These are phyloP conservation scores for Aspergillus nanangensis DNA, from an alignment of 495 filamentous ascomycete species.

Conservation along the genomic window DNA sequence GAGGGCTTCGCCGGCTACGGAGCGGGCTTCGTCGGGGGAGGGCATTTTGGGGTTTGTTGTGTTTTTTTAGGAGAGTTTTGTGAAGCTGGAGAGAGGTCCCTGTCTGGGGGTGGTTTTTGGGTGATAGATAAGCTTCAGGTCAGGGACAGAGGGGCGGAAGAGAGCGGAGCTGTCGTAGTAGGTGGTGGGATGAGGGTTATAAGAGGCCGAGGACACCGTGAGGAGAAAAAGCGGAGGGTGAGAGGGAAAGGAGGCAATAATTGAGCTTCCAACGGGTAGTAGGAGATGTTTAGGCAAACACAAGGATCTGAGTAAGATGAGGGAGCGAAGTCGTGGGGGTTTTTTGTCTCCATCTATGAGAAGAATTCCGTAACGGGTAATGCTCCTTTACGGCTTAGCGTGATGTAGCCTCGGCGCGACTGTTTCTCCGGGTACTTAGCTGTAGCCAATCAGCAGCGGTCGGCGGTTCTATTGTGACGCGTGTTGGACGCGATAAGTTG, in stretches of 20 bases:
- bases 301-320: no score
- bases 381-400: constrained; percentile 8
- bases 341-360: no score
- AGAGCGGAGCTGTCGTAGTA: neutral
- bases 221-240: neutral
- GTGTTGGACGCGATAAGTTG: neutral
- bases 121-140: neutral
- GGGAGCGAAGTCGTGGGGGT: no score
- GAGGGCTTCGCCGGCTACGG: constrained; percentile 24
- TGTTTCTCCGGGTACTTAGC: constrained; percentile 9
- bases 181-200: neutral
- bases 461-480: neutral
- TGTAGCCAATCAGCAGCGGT: constrained; percentile 6
- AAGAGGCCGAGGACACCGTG: no score
- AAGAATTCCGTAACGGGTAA: constrained; percentile 3
- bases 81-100: neutral
- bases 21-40: constrained; percentile 17
- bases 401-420: neutral
- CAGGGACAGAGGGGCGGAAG: neutral
- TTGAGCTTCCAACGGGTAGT: no score
- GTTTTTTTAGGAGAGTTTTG: neutral
- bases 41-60: constrained; percentile 16
- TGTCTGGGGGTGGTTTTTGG: neutral
- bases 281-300: no score
- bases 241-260: neutral